Evolutionary conservation across 495 filamentous ascomycete species (phyloP), one percentile per base, ranked within the genome.

Genomic region (Clavariopsis aquatica): DNA sequence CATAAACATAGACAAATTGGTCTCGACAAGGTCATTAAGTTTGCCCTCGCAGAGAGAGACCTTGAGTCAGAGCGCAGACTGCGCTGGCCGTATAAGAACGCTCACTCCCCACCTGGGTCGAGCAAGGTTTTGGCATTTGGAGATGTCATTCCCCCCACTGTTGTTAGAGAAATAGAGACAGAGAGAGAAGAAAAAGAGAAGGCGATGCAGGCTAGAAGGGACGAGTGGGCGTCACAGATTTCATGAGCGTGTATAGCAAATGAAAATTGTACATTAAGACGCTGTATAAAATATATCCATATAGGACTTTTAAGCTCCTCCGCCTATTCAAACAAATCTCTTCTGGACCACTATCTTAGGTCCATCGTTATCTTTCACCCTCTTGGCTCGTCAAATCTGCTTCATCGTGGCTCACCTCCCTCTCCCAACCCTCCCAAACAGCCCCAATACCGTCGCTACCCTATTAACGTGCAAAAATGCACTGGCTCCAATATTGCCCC

Each of bases 401-500:
- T n/a, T n/a, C n/a, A n/a, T n/a, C n/a, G n/a, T n/a, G n/a, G n/a
- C 57, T 23, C 43, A 49, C 15, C 20, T 17, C 49, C 63, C 49
- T 23, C 63, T 19, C n/a, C 64, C 52, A 1, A 67, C 17, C 64
- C 58, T 61, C 47, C 65, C 65, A 55, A 68, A 68, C 26, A 62
- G 26, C 29, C 65, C 65, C 26, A 58, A 8, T 20, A 68, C 7
- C 43, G 65, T 68, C 24, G 38, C 22, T 3, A 55, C n/a, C 0
- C 65, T 46, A 62, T 68, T 62, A 19, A 68, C 58, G 41, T 60
- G 52, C 65, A 68, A 54, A 62, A 68, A 68, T 27, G 49, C 59
- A 46, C 54, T 68, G 6, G 15, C 51, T 1, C 41, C 65, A 45
- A 68, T 63, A 62, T 68, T 68, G 29, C 58, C 65, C 65, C 58